Percentiles rank a stretch among this genome's conserved stretches.
phyloP scores from a whole-genome alignment of 768 basidiomycete species.

The Kwoniella sp. region DNA sequence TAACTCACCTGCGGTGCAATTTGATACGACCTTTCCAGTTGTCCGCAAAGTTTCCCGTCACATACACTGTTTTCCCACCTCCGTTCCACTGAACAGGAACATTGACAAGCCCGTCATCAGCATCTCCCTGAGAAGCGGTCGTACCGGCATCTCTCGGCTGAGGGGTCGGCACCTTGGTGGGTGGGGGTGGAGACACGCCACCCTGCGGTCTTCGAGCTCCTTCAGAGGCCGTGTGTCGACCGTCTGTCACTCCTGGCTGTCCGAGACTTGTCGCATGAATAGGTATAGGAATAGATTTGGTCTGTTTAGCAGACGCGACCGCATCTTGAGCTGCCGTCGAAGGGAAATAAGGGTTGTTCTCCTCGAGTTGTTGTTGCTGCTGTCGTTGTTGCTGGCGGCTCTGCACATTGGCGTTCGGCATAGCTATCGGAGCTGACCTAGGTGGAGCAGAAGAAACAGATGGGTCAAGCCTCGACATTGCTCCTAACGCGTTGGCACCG shows the following conservation, averaged over 20 bases:
- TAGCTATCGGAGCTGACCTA: constrained; percentile 17
- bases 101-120: constrained; percentile 45
- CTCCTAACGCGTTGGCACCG: constrained; percentile 24
- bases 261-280: not conserved
- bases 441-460: constrained; percentile 5
- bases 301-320: constrained; percentile 9
- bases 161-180: constrained; percentile 34
- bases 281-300: constrained; percentile 29
- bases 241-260: not conserved
- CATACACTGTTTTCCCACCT: constrained; percentile 55
- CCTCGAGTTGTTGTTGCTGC: constrained; percentile 1
- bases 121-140: not conserved
- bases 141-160: constrained; percentile 3
- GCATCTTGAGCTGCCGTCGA: constrained; percentile 23
- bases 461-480: constrained; percentile 39
- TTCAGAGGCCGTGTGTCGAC: not conserved
- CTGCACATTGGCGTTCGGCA: constrained; percentile 21
- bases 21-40: constrained; percentile 55
- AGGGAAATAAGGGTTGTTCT: constrained; percentile 50
- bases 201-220: not conserved
- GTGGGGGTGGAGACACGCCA: constrained; percentile 25
- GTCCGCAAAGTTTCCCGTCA: constrained; percentile 57
- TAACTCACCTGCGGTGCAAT: constrained; percentile 53
- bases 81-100: constrained; percentile 56
- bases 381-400: not conserved